Conservation (phyloP, 1,284 basidiomycete species). For the Tetrapyrgos nigripes region DNA sequence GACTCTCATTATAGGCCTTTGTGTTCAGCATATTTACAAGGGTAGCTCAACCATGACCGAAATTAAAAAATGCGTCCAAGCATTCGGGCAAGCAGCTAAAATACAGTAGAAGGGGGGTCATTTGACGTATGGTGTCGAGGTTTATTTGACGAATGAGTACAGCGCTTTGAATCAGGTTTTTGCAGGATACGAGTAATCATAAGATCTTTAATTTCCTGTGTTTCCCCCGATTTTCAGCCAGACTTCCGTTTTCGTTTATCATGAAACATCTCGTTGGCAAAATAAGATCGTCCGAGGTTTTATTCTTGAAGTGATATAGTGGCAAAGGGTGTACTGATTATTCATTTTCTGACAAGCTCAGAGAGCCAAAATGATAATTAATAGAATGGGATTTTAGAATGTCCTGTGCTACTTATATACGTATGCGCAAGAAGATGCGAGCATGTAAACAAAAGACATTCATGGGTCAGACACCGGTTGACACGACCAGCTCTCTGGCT, state of each 20-base stretch:
- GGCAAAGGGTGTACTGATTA: slow-evolving; percentile 37
- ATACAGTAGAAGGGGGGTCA: slow-evolving; percentile 41
- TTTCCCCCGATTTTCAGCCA: slow-evolving; percentile 37
- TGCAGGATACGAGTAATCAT: slow-evolving; percentile 44
- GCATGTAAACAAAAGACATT: too few relatives aligned
- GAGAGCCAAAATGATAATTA: too few relatives aligned
- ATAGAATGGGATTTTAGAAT: too few relatives aligned
- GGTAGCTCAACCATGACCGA: slow-evolving; percentile 38
- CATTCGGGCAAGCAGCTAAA: slow-evolving; percentile 37
- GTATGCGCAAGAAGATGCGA: too few relatives aligned
- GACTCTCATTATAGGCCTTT: too few relatives aligned
- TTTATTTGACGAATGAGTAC: slow-evolving; percentile 41
- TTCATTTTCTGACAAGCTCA: too few relatives aligned
- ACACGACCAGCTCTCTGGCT: too few relatives aligned
- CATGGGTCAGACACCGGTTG: too few relatives aligned
- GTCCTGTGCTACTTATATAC: too few relatives aligned
- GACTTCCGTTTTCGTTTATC: slow-evolving; percentile 49
- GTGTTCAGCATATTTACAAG: too few relatives aligned
- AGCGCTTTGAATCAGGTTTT: slow-evolving; percentile 43
- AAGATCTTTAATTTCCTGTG: slow-evolving; percentile 32
- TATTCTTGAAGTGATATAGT: slow-evolving; percentile 28
- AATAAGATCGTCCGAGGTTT: slow-evolving; percentile 29
- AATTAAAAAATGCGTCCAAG: slow-evolving; percentile 40
- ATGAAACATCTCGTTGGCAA: slow-evolving; percentile 27
- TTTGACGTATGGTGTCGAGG: slow-evolving; percentile 49